These are phyloP conservation scores for Agrocybe praecox DNA, from an alignment of 768 basidiomycete genomes.

Conservation along the genomic window DNA sequence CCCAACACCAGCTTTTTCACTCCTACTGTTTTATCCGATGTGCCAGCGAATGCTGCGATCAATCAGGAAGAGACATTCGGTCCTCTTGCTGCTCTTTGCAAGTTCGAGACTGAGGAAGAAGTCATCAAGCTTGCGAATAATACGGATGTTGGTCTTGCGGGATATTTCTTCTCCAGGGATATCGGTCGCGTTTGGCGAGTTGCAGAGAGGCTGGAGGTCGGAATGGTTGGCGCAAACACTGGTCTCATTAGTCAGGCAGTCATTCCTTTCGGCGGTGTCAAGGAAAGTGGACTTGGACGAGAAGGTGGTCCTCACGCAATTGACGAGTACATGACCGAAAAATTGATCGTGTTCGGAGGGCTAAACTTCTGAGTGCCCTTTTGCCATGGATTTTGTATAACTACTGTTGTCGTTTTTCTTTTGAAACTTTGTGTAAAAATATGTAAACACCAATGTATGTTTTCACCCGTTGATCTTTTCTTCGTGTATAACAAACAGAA, in stretches of 20 bases:
- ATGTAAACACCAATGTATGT: not conserved
- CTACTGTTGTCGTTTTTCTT: not conserved
- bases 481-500: not conserved
- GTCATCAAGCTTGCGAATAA: conserved; percentile 86
- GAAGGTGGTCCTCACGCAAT: conserved; percentile 87
- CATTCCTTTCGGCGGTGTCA: conserved; percentile 90
- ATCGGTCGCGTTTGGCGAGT: conserved; percentile 92
- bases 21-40: conserved; percentile 90
- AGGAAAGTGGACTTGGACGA: conserved; percentile 83
- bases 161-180: conserved; percentile 90
- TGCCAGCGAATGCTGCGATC: conserved; percentile 66
- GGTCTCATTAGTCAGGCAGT: conserved; percentile 75
- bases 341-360: conserved; percentile 82
- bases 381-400: not conserved
- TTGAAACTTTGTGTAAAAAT: not conserved
- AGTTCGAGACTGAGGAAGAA: conserved; percentile 94
- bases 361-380: conserved; percentile 33
- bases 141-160: conserved; percentile 84
- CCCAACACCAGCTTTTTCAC: conserved; percentile 70
- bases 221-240: conserved; percentile 87
- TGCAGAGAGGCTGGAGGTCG: conserved; percentile 92
- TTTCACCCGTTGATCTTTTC: not conserved
- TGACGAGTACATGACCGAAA: conserved; percentile 83
- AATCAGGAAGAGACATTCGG: conserved; percentile 94
- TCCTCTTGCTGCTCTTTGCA: conserved; percentile 82